Percentiles rank a stretch among this genome's conserved stretches.
phyloP scores from a whole-genome alignment of 1,139 yeast genomes.

The Entelexis sorbosivorans region DNA sequence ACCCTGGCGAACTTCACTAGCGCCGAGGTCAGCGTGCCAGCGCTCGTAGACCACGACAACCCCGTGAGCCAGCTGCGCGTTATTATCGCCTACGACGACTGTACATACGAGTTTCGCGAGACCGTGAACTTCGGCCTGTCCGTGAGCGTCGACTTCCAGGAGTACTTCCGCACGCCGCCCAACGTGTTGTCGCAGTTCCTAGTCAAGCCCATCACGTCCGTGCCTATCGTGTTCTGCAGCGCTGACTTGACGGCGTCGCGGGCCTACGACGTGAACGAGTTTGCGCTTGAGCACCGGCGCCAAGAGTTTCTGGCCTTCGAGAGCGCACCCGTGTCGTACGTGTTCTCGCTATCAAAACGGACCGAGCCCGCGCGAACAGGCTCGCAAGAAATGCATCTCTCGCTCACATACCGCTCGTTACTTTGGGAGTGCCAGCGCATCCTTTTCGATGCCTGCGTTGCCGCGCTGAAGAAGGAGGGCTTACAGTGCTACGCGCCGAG shows the following conservation, averaged over 20 bases:
- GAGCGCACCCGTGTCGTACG: slow-evolving; percentile 58
- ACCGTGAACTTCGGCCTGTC: slow-evolving; percentile 45
- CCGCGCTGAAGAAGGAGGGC: neutral
- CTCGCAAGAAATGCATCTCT: slow-evolving; percentile 9
- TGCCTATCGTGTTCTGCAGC: slow-evolving; percentile 45
- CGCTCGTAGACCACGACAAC: slow-evolving; percentile 19
- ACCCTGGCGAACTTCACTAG: slow-evolving; percentile 12
- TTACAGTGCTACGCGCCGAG: slow-evolving; percentile 7
- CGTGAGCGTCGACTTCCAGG: slow-evolving; percentile 53
- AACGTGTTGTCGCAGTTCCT: slow-evolving; percentile 52
- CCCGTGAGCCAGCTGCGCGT: slow-evolving; percentile 29
- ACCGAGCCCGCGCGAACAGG: neutral
- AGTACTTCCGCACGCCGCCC: slow-evolving; percentile 43
- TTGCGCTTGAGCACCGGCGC: slow-evolving; percentile 27
- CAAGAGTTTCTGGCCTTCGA: slow-evolving; percentile 40
- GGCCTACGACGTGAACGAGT: slow-evolving; percentile 35
- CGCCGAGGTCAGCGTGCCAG: slow-evolving; percentile 21
- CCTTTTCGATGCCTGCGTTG: slow-evolving; percentile 8
- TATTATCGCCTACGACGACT: slow-evolving; percentile 30
- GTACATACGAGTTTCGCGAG: slow-evolving; percentile 26
- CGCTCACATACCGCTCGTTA: slow-evolving; percentile 17
- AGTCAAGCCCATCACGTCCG: slow-evolving; percentile 44
- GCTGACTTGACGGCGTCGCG: slow-evolving; percentile 37
- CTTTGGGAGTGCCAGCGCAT: slow-evolving; percentile 20
- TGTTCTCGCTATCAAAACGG: slow-evolving; percentile 31